Percentiles rank a stretch among this genome's conserved stretches.
These are phyloP conservation scores for Marasmius tenuissimus DNA, from an alignment of 1,284 basidiomycete genomes.

Conservation along the genomic window DNA sequence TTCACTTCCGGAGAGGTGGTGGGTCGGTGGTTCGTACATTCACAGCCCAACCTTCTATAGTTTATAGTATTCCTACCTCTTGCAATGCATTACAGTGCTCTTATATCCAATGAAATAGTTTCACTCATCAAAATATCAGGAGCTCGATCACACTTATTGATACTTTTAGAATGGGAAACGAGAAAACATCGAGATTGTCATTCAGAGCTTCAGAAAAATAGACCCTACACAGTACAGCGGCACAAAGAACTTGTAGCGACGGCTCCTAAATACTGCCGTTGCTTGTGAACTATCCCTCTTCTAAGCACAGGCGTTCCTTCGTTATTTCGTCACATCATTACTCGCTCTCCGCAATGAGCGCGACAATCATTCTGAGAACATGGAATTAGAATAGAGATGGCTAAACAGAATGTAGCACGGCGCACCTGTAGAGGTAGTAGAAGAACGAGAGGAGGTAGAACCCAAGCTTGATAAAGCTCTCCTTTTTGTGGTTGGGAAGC, in stretches of 20 bases:
- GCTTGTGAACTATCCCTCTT: background rate
- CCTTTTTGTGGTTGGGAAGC: conserved; percentile 92
- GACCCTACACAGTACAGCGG: too few relatives aligned
- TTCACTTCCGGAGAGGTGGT: conserved; percentile 45
- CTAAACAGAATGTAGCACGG: conserved; percentile 18
- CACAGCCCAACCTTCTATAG: conserved; percentile 2
- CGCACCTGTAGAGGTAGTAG: conserved; percentile 94
- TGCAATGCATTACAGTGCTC: background rate
- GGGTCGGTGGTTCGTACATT: conserved; percentile 82
- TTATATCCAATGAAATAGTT: background rate
- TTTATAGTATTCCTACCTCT: background rate
- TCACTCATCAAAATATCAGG: too few relatives aligned
- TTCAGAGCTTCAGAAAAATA: too few relatives aligned
- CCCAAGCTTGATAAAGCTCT: conserved; percentile 94
- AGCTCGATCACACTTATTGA: too few relatives aligned
- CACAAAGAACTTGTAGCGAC: too few relatives aligned
- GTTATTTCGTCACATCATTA: conserved; percentile 24
- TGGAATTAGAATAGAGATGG: conserved; percentile 1
- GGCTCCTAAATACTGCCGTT: background rate
- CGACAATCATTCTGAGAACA: conserved; percentile 76
- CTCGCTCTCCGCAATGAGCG: conserved; percentile 81
- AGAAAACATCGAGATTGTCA: too few relatives aligned
- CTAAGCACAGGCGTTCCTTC: background rate
- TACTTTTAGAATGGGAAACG: too few relatives aligned
- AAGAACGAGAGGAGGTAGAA: conserved; percentile 95